phyloP scores from a whole-genome alignment of 2,329 filamentous ascomycete genomes.

The Fusarium verticillioides region DNA sequence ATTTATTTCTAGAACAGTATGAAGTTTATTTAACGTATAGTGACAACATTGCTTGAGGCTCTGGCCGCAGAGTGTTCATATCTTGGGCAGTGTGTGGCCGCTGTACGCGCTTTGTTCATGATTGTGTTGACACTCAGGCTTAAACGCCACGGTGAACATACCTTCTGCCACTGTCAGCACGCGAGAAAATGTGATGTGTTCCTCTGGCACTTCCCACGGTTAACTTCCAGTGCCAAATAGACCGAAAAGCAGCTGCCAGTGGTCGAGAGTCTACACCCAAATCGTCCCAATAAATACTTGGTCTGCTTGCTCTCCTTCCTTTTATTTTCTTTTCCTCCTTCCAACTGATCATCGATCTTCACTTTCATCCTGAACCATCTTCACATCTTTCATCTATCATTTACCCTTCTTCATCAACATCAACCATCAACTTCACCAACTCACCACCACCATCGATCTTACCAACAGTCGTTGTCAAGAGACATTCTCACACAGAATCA shows the following conservation, averaged over 20 bases:
- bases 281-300: neutral
- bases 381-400: neutral
- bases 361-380: neutral
- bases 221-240: neutral
- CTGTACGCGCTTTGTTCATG: neutral
- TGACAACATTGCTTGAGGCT: too few species aligned
- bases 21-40: too few species aligned
- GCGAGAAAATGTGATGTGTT: fast-evolving
- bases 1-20: too few species aligned
- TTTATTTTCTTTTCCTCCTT: neutral
- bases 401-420: neutral
- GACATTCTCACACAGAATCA: neutral
- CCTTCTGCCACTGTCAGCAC: neutral
- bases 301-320: fast-evolving
- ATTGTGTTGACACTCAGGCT: neutral
- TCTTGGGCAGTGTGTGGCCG: too few species aligned
- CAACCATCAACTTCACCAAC: neutral
- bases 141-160: neutral
- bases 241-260: neutral
- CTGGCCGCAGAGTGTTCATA: too few species aligned
- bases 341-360: neutral
- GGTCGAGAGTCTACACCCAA: neutral
- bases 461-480: neutral
- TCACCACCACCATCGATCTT: neutral
- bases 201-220: neutral